phyloP scores from a whole-genome alignment of 2,329 filamentous ascomycete species.

The Plectosphaerella plurivora region DNA sequence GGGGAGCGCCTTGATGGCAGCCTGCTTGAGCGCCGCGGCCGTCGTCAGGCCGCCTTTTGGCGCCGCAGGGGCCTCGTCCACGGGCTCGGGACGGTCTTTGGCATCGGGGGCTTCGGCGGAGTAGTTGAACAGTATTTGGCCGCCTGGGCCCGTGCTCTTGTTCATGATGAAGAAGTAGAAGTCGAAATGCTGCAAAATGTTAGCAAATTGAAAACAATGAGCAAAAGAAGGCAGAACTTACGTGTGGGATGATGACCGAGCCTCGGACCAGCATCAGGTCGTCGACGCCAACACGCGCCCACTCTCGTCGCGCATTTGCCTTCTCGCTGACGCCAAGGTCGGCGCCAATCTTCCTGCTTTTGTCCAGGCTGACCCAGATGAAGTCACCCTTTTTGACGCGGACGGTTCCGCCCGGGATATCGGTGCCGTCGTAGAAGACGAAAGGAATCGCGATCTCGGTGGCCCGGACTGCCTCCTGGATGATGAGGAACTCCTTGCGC shows the following conservation, averaged over 20 bases:
- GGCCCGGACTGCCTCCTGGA: conserved; percentile 83
- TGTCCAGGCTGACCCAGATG: conserved; percentile 89
- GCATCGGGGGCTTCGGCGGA: conserved; percentile 39
- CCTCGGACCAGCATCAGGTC: conserved; percentile 91
- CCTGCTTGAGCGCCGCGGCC: conserved; percentile 26
- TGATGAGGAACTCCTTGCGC: conserved; percentile 73
- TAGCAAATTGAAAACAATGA: conserved; percentile 7
- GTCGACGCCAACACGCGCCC: conserved; percentile 91
- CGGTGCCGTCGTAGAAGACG: conserved; percentile 94
- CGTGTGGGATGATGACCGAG: conserved; percentile 89
- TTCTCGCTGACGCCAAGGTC: conserved; percentile 71
- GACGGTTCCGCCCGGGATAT: conserved; percentile 78
- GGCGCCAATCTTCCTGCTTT: conserved; percentile 84
- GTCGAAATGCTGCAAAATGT: conserved; percentile 73
- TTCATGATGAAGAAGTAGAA: conserved; percentile 97
- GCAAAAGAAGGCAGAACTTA: conserved; percentile 42
- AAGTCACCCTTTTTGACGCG: conserved; percentile 90
- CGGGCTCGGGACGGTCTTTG: conserved; percentile 6
- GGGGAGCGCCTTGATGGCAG: conserved; percentile 32
- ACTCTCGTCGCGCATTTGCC: conserved; percentile 68
- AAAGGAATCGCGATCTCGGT: conserved; percentile 91
- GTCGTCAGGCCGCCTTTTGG: conserved; percentile 25
- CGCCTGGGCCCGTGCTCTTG: conserved; percentile 69
- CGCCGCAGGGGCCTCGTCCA: conserved; percentile 10
- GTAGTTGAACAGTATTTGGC: conserved; percentile 74